These are phyloP conservation scores for Lupinus albus DNA, from an alignment of 306 rosid species.

Conservation along the genomic window DNA sequence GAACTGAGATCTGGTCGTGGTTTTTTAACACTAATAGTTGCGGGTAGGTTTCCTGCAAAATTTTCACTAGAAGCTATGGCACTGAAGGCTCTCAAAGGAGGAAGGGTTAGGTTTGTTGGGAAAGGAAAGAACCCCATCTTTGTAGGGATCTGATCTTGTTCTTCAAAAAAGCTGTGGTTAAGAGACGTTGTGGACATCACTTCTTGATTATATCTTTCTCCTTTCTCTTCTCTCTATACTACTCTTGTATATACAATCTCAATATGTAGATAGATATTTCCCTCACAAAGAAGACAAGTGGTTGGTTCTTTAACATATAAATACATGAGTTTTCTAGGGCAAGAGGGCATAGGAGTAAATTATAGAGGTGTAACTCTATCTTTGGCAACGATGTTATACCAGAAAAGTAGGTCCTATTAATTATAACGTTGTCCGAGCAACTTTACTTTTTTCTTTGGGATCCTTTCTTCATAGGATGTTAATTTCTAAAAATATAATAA, in stretches of 20 bases:
- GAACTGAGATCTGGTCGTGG: slow-evolving; percentile 45
- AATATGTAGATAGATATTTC: too few relatives aligned
- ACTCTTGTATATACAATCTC: too few relatives aligned
- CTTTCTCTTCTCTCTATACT: not conserved
- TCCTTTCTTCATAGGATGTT: not conserved
- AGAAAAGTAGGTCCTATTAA: not conserved
- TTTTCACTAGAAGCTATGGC: slow-evolving; percentile 33
- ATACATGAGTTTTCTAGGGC: slow-evolving; percentile 21
- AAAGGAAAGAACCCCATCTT: slow-evolving; percentile 67
- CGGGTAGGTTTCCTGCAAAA: slow-evolving; percentile 59
- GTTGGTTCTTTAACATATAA: not conserved
- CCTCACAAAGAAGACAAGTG: not conserved
- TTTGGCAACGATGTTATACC: slow-evolving; percentile 3
- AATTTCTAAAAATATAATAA: too few relatives aligned
- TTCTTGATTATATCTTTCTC: not conserved
- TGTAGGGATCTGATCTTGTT: slow-evolving; percentile 49
- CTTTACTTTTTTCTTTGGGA: slow-evolving; percentile 26
- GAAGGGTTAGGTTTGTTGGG: slow-evolving; percentile 54
- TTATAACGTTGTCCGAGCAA: slow-evolving; percentile 25
- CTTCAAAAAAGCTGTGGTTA: slow-evolving; percentile 61
- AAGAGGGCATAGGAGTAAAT: slow-evolving; percentile 2
- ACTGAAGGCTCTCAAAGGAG: slow-evolving; percentile 53
- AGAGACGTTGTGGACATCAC: slow-evolving; percentile 51
- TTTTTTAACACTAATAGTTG: slow-evolving; percentile 46
- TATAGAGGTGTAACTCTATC: slow-evolving; percentile 12